These are phyloP conservation scores for Penicillium sp. DNA, from an alignment of 2,329 filamentous ascomycete genomes.

Conservation along the genomic window DNA sequence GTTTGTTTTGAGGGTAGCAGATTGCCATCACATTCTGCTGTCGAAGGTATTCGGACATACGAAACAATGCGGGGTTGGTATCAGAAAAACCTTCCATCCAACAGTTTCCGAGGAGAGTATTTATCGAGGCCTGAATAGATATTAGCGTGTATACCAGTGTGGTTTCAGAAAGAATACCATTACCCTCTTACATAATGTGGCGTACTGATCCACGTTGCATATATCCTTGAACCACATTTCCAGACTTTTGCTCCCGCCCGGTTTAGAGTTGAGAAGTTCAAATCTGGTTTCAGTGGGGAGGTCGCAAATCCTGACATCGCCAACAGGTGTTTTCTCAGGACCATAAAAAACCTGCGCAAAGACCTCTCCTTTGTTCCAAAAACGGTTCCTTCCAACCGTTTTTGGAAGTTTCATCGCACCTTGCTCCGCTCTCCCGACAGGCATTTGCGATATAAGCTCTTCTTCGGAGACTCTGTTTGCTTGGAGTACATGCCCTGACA, in stretches of 20 bases:
- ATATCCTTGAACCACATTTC: constrained; percentile 40
- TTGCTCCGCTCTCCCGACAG: too few relatives aligned
- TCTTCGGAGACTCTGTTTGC: neutral
- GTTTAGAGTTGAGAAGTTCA: constrained; percentile 19
- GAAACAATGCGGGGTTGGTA: constrained; percentile 30
- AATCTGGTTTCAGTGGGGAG: constrained; percentile 12
- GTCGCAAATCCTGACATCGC: constrained; percentile 36
- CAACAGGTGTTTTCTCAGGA: constrained; percentile 31
- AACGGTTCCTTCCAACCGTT: constrained; percentile 4
- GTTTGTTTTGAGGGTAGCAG: constrained; percentile 22
- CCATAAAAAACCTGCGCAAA: constrained; percentile 37
- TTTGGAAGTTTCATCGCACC: too few relatives aligned
- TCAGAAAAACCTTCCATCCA: constrained; percentile 42
- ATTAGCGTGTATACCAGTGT: neutral
- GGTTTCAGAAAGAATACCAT: neutral
- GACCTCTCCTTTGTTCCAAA: constrained; percentile 32
- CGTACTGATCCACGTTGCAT: constrained; percentile 34
- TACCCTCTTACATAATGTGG: constrained; percentile 32
- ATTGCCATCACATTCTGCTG: constrained; percentile 34
- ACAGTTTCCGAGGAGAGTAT: constrained; percentile 25
- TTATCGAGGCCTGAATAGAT: neutral
- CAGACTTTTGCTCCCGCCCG: constrained; percentile 6
- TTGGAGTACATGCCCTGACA: neutral
- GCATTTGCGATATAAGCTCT: neutral
- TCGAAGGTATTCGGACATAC: constrained; percentile 32